Evolutionary conservation across 1,284 basidiomycete genomes (phyloP).

Genomic region (Ganoderma lucidum): DNA sequence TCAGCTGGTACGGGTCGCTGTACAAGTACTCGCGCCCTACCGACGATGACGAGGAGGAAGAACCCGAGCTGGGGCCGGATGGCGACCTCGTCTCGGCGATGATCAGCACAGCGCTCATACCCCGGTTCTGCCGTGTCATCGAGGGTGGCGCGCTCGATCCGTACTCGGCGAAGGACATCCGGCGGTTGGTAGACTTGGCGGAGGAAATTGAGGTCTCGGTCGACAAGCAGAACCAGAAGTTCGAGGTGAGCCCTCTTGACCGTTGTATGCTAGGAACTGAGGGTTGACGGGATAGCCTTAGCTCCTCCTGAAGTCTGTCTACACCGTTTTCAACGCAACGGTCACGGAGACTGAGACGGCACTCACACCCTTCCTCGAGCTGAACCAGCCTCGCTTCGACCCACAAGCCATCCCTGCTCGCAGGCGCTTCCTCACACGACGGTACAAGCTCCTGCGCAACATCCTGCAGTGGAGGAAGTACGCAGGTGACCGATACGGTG

Average conservation of each 20-base stretch:
- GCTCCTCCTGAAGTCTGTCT: slow-evolving; percentile 73
- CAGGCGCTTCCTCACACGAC: slow-evolving; percentile 71
- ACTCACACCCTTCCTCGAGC: slow-evolving; percentile 50
- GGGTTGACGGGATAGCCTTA: slow-evolving; percentile 39
- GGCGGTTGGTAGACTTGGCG: slow-evolving; percentile 73
- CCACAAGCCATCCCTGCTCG: slow-evolving; percentile 80
- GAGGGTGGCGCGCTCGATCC: slow-evolving; percentile 83
- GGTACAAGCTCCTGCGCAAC: slow-evolving; percentile 78
- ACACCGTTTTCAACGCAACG: slow-evolving; percentile 64
- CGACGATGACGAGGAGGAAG: slow-evolving; percentile 46
- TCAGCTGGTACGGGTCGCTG: slow-evolving; percentile 83
- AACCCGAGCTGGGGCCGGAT: slow-evolving; percentile 76
- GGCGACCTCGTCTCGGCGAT: slow-evolving; percentile 91
- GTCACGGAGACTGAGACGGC: slow-evolving; percentile 56
- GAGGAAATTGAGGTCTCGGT: slow-evolving; percentile 86
- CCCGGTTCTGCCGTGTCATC: slow-evolving; percentile 75
- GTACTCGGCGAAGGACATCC: slow-evolving; percentile 76
- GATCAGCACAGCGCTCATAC: slow-evolving; percentile 85
- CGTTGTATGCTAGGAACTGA: too few species aligned
- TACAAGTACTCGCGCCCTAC: slow-evolving; percentile 80
- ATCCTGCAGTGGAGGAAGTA: slow-evolving; percentile 81
- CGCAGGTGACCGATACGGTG: slow-evolving; percentile 66
- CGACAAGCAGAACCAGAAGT: slow-evolving; percentile 70
- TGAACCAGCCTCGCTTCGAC: slow-evolving; percentile 68
- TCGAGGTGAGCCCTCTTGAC: slow-evolving; percentile 64